Conservation (phyloP, 768 basidiomycete species). For the Chalciporus chontae region DNA sequence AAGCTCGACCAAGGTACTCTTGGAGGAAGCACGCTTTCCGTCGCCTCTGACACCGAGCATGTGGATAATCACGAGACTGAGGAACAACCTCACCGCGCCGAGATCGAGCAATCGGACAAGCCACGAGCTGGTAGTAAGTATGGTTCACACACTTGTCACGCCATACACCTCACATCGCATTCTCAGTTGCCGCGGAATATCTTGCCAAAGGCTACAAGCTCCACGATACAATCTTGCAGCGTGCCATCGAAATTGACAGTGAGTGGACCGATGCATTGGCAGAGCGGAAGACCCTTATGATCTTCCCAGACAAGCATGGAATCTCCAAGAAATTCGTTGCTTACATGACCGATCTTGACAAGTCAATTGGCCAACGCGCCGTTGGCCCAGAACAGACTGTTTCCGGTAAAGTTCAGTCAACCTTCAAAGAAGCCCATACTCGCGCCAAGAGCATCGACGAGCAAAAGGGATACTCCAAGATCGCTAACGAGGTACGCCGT, state of each 20-base stretch:
- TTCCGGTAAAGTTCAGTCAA: conserved; percentile 65
- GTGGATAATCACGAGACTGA: conserved; percentile 47
- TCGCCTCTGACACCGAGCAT: conserved; percentile 66
- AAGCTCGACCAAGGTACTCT: conserved; percentile 76
- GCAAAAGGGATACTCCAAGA: conserved; percentile 71
- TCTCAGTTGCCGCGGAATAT: conserved; percentile 85
- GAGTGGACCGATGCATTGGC: conserved; percentile 9
- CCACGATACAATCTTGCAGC: conserved; percentile 72
- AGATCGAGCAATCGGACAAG: conserved; percentile 85
- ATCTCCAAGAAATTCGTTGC: conserved; percentile 83
- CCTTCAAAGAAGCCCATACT: conserved; percentile 57
- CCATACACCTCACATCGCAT: not conserved
- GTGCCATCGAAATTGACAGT: conserved; percentile 81
- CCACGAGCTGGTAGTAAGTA: conserved; percentile 78
- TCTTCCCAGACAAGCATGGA: conserved; percentile 63
- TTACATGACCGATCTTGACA: conserved; percentile 75
- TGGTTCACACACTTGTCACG: not conserved
- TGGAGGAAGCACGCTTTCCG: conserved; percentile 64
- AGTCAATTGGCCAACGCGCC: conserved; percentile 60
- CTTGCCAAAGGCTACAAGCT: conserved; percentile 86
- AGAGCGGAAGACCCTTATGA: not conserved
- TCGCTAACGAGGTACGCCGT: conserved; percentile 57
- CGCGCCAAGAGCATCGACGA: conserved; percentile 78
- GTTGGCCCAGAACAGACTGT: conserved; percentile 82
- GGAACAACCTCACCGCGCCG: conserved; percentile 33